Evolutionary conservation across 2,329 filamentous ascomycete genomes (phyloP), one percentile per base, ranked within the genome.

Genomic region (Podosphaera xanthii): DNA sequence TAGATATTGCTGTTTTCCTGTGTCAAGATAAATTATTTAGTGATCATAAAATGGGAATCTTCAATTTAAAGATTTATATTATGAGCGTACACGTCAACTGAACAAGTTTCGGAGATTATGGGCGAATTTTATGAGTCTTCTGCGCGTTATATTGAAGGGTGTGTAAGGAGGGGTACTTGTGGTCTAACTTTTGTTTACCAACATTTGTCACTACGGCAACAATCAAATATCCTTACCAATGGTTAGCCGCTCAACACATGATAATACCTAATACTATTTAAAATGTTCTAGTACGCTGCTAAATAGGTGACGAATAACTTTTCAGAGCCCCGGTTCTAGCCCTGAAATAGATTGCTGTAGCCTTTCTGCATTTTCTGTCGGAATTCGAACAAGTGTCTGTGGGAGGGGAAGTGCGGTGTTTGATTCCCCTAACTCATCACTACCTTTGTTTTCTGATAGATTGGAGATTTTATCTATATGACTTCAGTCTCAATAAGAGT

Each of bases 341-440:
- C 56, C 61, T n/a, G 63, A 60, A 9, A 60, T 63, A n/a, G 61
- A 50, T 61, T 67, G 61, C 59, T 83, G 80, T 5, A 84, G 69
- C 33, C 79, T 73, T 34, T 81, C 80, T 10, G 81, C 81, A 70
- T 90, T 86, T 64, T 91, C 84, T 14, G 86, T 89, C 0, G 87
- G 87, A 64, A 92, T 91, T 63, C 87, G 81, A 42, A 94, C 87
- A 14, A 94, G 76, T 22, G 87, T 91, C 68, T 91, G 85, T 1
- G 87, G 87, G 48, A 92, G 74, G 48, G 79, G 72, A n/a, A 76
- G 66, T 34, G 65, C 70, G 38, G 71, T 70, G 59, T 72, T 64
- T 58, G 75, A 70, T 63, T 72, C 70, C 42, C 74, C 70, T 2
- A 70, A 66, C 50, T 74, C 71, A 57, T 70, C 68, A 35, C 73